These are phyloP conservation scores for Coleophoma cylindrospora DNA, from an alignment of 2,329 filamentous ascomycete genomes.

Conservation along the genomic window DNA sequence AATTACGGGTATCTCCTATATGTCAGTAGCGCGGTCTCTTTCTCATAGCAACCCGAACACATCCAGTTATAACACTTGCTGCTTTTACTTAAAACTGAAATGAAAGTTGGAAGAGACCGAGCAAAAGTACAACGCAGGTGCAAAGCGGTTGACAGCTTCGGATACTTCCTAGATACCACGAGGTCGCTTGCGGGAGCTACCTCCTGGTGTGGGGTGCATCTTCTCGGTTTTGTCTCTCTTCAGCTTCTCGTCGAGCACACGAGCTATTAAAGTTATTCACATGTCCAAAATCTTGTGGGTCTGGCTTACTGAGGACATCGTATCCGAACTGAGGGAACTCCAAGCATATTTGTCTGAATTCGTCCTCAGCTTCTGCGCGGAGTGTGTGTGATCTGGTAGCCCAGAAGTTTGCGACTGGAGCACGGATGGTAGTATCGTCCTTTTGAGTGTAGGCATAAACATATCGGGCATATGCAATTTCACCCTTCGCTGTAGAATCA, in stretches of 20 bases:
- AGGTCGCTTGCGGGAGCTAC: slow-evolving; percentile 51
- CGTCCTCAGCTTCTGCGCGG: slow-evolving; percentile 77
- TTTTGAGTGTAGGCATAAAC: slow-evolving; percentile 73
- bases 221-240: slow-evolving; percentile 58
- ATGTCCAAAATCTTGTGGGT: too few species aligned
- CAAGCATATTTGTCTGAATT: slow-evolving; percentile 80
- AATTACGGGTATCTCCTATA: too few species aligned
- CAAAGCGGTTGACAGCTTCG: too few species aligned
- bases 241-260: slow-evolving; percentile 62
- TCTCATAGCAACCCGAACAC: too few species aligned
- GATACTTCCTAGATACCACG: slow-evolving; percentile 20
- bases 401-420: slow-evolving; percentile 88
- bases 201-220: slow-evolving; percentile 35
- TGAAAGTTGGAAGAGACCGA: too few species aligned
- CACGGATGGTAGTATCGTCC: slow-evolving; percentile 69
- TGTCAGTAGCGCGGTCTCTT: too few species aligned
- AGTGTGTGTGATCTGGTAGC: slow-evolving; percentile 74
- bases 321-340: slow-evolving; percentile 91
- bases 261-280: slow-evolving; percentile 34
- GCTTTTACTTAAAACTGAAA: too few species aligned
- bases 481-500: slow-evolving; percentile 79
- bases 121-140: too few species aligned
- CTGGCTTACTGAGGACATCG: slow-evolving; percentile 72
- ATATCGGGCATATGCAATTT: slow-evolving; percentile 88
- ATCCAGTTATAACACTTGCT: too few species aligned